These are phyloP conservation scores for Syncephalis fuscata DNA, from an alignment of 371 early-diverging fungal genomes.

Conservation along the genomic window DNA sequence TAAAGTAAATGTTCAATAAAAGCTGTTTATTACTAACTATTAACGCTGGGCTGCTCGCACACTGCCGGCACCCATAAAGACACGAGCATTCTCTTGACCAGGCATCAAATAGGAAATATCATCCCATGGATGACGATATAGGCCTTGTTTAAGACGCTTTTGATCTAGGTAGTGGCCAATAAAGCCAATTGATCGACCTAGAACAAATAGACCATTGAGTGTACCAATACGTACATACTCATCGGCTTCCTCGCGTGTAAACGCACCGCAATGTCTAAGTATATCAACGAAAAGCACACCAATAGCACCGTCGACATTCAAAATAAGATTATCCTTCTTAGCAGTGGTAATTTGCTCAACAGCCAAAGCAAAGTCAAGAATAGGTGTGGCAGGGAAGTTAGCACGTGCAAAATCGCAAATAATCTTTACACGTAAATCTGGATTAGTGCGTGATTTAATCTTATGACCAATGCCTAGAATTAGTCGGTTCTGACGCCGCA, in stretches of 20 bases:
- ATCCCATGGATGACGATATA: slow-evolving; percentile 97
- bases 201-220: slow-evolving; percentile 90
- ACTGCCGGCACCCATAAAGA: background rate
- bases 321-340: slow-evolving; percentile 95
- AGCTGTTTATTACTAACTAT: too few species aligned
- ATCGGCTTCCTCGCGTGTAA: slow-evolving; percentile 87
- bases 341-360: slow-evolving; percentile 91
- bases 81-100: background rate
- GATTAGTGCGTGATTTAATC: slow-evolving; percentile 97
- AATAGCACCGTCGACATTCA: slow-evolving; percentile 95
- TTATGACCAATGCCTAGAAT: slow-evolving; percentile 97
- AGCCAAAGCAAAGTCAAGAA: slow-evolving; percentile 82
- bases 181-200: slow-evolving; percentile 91
- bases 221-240: slow-evolving; percentile 94
- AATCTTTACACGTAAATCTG: slow-evolving; percentile 88
- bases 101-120: slow-evolving; percentile 87
- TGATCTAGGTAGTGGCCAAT: slow-evolving; percentile 94
- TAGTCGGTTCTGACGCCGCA: slow-evolving; percentile 77
- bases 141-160: slow-evolving; percentile 92
- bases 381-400: slow-evolving; percentile 77
- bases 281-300: slow-evolving; percentile 93
- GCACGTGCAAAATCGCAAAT: slow-evolving; percentile 83
- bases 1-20: too few species aligned
- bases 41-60: background rate
- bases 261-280: slow-evolving; percentile 81